A percentile compares a stretch with the other conserved stretches of the same genome.
These are phyloP conservation scores for Stygiomarasmius scandens DNA, from an alignment of 1,284 basidiomycete genomes.

Conservation along the genomic window DNA sequence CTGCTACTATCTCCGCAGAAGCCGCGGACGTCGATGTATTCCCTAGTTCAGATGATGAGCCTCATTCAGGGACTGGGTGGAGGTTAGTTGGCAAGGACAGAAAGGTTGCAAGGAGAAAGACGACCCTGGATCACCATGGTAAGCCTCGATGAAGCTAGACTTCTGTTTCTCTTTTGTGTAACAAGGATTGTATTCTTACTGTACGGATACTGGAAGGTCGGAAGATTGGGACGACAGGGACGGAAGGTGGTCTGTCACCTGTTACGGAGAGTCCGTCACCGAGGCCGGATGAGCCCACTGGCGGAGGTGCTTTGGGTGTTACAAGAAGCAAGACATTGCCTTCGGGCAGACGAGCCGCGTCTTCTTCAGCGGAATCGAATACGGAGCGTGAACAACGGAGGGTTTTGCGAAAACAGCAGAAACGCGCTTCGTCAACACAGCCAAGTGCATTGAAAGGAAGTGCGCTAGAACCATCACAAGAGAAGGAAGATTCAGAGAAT, in stretches of 20 bases:
- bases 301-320: slow-evolving; percentile 39
- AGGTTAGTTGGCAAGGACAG: slow-evolving; percentile 34
- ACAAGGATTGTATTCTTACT: too few species aligned
- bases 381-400: slow-evolving; percentile 42
- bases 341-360: slow-evolving; percentile 29
- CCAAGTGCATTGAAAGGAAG: slow-evolving; percentile 16
- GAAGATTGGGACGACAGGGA: neutral
- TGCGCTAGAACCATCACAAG: slow-evolving; percentile 8
- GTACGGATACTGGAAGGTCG: too few species aligned
- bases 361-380: slow-evolving; percentile 9
- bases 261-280: slow-evolving; percentile 39
- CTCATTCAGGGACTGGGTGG: slow-evolving; percentile 31
- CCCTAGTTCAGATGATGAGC: slow-evolving; percentile 30
- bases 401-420: slow-evolving; percentile 54
- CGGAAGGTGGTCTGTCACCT: slow-evolving; percentile 41
- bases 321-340: slow-evolving; percentile 66
- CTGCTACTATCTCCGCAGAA: slow-evolving; percentile 13
- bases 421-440: slow-evolving; percentile 45
- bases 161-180: slow-evolving; percentile 4
- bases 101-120: slow-evolving; percentile 38
- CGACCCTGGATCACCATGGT: slow-evolving; percentile 48
- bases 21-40: slow-evolving; percentile 35
- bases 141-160: slow-evolving; percentile 9
- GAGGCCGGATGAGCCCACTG: slow-evolving; percentile 22
- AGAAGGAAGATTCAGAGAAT: slow-evolving; percentile 12